phyloP scores from a whole-genome alignment of 345 rosid species.

The Psidium guajava region DNA sequence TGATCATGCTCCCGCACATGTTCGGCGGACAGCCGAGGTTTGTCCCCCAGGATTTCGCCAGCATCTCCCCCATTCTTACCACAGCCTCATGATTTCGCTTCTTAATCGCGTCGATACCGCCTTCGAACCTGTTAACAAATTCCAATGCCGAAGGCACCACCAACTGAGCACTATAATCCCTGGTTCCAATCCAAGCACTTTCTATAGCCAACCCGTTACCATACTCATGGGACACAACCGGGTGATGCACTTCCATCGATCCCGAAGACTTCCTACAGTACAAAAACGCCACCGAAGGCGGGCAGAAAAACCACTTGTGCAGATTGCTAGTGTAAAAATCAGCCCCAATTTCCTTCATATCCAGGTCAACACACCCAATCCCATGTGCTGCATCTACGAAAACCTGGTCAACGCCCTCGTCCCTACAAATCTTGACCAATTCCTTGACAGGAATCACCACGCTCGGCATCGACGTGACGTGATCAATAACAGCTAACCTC shows the following conservation, averaged over 20 bases:
- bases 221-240: constrained; percentile 83
- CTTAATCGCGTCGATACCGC: constrained; percentile 79
- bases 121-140: constrained; percentile 73
- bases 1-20: constrained; percentile 80
- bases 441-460: constrained; percentile 76
- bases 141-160: constrained; percentile 74
- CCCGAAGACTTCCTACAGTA: constrained; percentile 40
- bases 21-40: constrained; percentile 70
- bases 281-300: constrained; percentile 85
- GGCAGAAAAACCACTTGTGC: constrained; percentile 94
- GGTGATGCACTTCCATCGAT: constrained; percentile 62
- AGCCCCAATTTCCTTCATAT: constrained; percentile 84
- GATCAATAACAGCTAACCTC: constrained; percentile 87
- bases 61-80: constrained; percentile 76
- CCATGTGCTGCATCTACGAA: constrained; percentile 96
- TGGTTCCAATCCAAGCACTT: constrained; percentile 88
- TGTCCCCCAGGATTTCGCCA: constrained; percentile 81
- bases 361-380: constrained; percentile 77
- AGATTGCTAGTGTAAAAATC: constrained; percentile 84
- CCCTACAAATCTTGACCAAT: constrained; percentile 72
- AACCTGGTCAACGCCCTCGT: constrained; percentile 80
- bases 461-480: constrained; percentile 86
- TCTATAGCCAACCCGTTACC: constrained; percentile 85
- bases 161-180: constrained; percentile 85
- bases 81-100: constrained; percentile 67